Percentiles rank a stretch among this genome's conserved stretches.
Evolutionary conservation across 2,329 filamentous ascomycete species (phyloP).

Genomic region (Aspergillus pseudonomiae): DNA sequence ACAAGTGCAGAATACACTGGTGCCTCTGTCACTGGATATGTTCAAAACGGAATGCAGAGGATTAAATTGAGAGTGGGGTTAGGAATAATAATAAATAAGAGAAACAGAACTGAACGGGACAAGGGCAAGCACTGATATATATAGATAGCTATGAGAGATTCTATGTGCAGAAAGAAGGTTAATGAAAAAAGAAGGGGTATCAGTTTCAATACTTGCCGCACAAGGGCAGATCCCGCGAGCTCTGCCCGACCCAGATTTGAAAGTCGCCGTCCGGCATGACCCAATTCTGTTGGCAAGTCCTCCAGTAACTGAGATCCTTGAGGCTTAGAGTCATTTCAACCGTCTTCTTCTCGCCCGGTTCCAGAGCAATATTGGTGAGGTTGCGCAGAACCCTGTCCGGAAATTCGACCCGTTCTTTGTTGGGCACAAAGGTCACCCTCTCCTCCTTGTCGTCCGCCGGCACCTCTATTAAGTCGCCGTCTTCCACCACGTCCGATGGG

Average conservation of each 20-base stretch:
- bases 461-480: conserved; percentile 17
- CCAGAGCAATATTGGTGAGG: conserved; percentile 69
- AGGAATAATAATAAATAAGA: too few species aligned
- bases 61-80: too few species aligned
- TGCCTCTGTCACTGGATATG: too few species aligned
- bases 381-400: conserved; percentile 66
- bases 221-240: conserved; percentile 38
- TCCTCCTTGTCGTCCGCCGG: conserved; percentile 5
- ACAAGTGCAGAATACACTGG: too few species aligned
- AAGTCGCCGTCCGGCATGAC: conserved; percentile 54
- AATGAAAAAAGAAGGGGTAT: neutral
- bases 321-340: conserved; percentile 65
- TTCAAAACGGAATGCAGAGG: too few species aligned
- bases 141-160: too few species aligned
- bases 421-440: conserved; percentile 17
- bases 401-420: conserved; percentile 60
- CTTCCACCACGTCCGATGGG: conserved; percentile 42
- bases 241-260: conserved; percentile 40
- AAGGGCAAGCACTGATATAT: too few species aligned
- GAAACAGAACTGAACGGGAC: too few species aligned
- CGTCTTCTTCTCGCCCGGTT: conserved; percentile 55
- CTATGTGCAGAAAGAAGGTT: neutral
- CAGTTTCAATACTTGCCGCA: conserved; percentile 3
- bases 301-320: conserved; percentile 75
- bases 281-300: conserved; percentile 70